Percentiles rank a stretch among this genome's conserved stretches.
These are phyloP conservation scores for Tephrocybe sp. DNA, from an alignment of 768 basidiomycete species.

Conservation along the genomic window DNA sequence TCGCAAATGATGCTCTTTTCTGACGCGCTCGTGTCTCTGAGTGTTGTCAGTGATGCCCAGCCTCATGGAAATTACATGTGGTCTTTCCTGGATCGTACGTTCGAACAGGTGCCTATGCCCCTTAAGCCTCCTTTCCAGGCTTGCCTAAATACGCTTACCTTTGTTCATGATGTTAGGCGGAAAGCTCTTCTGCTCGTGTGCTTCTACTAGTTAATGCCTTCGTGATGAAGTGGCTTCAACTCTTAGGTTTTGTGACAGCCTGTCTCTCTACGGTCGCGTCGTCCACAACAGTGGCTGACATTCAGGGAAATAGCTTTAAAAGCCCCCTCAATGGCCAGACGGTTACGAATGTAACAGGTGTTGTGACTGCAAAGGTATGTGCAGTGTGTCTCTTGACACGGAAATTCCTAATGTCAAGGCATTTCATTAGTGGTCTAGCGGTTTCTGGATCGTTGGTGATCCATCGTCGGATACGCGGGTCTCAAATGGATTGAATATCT, in stretches of 20 bases:
- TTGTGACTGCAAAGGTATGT: constrained; percentile 52
- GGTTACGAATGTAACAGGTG: constrained; percentile 45
- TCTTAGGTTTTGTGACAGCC: constrained; percentile 26
- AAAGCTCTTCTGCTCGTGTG: neutral
- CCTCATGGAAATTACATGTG: constrained; percentile 18
- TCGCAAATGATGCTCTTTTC: no score
- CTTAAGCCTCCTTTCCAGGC: neutral
- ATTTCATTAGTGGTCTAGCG: constrained; percentile 35
- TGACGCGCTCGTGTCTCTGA: no score
- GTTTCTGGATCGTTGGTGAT: constrained; percentile 48
- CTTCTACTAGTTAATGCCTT: constrained; percentile 1
- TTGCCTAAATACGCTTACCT: constrained; percentile 6
- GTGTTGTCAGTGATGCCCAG: neutral
- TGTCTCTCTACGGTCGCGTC: constrained; percentile 24
- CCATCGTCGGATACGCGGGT: constrained; percentile 40
- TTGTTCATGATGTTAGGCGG: neutral
- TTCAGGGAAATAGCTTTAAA: constrained; percentile 47
- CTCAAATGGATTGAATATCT: constrained; percentile 52
- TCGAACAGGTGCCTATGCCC: constrained; percentile 5
- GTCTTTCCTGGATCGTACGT: constrained; percentile 6
- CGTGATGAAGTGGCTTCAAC: constrained; percentile 29
- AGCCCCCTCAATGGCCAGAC: constrained; percentile 44
- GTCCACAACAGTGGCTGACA: constrained; percentile 42
- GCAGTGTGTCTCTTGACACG: neutral
- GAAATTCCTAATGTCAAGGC: neutral